Percentiles rank a stretch among this genome's conserved stretches.
Conservation (phyloP, 306 rosid genomes). For the Malus orientalis region DNA sequence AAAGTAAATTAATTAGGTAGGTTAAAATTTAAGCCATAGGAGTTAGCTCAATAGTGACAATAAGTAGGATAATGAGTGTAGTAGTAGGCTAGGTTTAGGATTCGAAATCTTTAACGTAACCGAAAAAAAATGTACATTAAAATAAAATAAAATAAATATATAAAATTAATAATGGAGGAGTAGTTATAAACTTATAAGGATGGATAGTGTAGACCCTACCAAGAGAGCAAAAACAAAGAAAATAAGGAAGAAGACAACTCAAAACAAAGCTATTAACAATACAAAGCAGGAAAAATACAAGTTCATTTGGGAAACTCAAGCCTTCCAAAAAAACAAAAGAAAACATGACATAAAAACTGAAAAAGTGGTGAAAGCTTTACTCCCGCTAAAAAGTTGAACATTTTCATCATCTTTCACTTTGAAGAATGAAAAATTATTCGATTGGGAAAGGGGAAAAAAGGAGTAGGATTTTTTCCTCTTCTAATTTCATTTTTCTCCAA, state of each 20-base stretch:
- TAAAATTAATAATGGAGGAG: neutral
- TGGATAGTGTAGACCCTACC: conserved; percentile 78
- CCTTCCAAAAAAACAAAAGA: conserved; percentile 17
- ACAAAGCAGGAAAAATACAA: conserved; percentile 22
- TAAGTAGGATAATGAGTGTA: too few relatives aligned
- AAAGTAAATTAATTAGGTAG: neutral
- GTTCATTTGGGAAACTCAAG: conserved; percentile 39
- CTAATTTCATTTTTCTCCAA: too few relatives aligned
- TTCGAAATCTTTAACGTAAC: neutral
- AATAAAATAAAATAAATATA: neutral
- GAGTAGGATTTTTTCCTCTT: neutral
- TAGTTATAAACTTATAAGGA: neutral
- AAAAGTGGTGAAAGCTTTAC: conserved; percentile 1
- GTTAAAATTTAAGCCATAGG: neutral
- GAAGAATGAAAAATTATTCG: neutral
- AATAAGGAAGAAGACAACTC: conserved; percentile 57
- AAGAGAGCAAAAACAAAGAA: conserved; percentile 15
- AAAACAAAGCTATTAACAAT: neutral
- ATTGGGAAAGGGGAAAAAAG: neutral
- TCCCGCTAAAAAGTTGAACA: conserved; percentile 1
- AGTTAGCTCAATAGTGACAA: too few relatives aligned
- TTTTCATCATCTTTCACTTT: neutral
- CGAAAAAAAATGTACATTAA: too few relatives aligned
- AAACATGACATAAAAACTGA: neutral
- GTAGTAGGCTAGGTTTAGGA: too few relatives aligned